Conservation (phyloP, 345 rosid species). For the Passiflora organensis region DNA sequence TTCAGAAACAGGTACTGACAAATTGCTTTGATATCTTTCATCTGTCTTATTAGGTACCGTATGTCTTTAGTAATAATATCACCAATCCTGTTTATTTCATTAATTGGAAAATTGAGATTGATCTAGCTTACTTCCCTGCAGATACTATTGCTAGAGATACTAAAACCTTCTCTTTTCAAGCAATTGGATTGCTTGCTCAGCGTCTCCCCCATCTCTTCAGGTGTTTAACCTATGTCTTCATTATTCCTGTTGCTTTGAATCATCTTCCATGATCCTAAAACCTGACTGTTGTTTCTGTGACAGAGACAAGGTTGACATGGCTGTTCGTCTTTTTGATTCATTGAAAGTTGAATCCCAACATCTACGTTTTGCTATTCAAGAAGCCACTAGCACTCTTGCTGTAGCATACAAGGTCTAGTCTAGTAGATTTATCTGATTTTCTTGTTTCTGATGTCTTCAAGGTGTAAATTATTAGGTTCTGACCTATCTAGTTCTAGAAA, state of each 20-base stretch:
- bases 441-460: not conserved
- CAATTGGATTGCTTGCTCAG: conserved; percentile 85
- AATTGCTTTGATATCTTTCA: not conserved
- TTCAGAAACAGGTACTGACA: conserved; percentile 62
- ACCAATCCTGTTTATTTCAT: conserved; percentile 8
- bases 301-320: conserved; percentile 93
- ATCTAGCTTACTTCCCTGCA: conserved; percentile 23
- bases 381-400: conserved; percentile 74
- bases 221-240: conserved; percentile 31
- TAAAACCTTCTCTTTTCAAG: conserved; percentile 77
- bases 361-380: conserved; percentile 74
- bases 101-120: conserved; percentile 5
- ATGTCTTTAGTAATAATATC: too few species aligned
- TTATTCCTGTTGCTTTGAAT: conserved; percentile 14
- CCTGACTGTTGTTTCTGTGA: conserved; percentile 15
- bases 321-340: conserved; percentile 80
- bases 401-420: conserved; percentile 85
- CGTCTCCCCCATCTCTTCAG: conserved; percentile 91
- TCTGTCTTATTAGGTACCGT: too few species aligned
- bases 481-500: too few species aligned
- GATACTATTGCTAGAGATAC: conserved; percentile 70
- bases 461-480: too few species aligned
- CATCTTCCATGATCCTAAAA: conserved; percentile 12
- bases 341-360: conserved; percentile 67
- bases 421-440: conserved; percentile 4